Percentiles rank a stretch among this genome's conserved stretches.
Conservation (phyloP, 805 yeast species). For the Ogataea zsoltii region DNA sequence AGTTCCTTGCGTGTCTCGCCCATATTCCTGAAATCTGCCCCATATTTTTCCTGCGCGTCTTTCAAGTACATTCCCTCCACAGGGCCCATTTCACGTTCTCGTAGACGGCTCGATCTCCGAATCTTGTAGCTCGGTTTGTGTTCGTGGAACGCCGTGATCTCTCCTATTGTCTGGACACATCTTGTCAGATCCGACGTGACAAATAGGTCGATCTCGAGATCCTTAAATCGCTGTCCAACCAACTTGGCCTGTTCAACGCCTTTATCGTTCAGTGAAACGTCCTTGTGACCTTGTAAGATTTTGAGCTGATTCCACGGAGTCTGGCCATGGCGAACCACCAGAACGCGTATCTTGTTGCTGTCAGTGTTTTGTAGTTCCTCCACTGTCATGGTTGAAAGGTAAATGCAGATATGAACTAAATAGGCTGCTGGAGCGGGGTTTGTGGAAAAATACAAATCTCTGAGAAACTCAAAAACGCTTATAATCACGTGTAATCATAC, state of each 20-base stretch:
- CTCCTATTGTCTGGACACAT: conserved; percentile 58
- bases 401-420: too few species aligned
- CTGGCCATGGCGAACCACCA: conserved; percentile 81
- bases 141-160: conserved; percentile 37
- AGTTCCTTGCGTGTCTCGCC: conserved; percentile 61
- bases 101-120: conserved; percentile 42
- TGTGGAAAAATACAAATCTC: too few species aligned
- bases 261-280: conserved; percentile 59
- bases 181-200: conserved; percentile 56
- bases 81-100: conserved; percentile 80
- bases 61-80: conserved; percentile 71
- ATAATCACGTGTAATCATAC: too few species aligned
- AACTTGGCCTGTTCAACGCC: conserved; percentile 63
- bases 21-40: conserved; percentile 56
- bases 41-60: conserved; percentile 64
- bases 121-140: conserved; percentile 23
- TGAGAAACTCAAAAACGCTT: too few species aligned
- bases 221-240: conserved; percentile 48
- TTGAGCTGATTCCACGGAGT: conserved; percentile 70
- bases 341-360: conserved; percentile 36
- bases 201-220: conserved; percentile 45
- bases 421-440: too few species aligned
- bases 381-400: conserved; percentile 18
- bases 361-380: conserved; percentile 22
- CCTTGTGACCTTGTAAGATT: conserved; percentile 78